Base-by-base conservation (phyloP, 2,329 filamentous ascomycete genomes). In the Stemphylium vesicarium region DNA sequence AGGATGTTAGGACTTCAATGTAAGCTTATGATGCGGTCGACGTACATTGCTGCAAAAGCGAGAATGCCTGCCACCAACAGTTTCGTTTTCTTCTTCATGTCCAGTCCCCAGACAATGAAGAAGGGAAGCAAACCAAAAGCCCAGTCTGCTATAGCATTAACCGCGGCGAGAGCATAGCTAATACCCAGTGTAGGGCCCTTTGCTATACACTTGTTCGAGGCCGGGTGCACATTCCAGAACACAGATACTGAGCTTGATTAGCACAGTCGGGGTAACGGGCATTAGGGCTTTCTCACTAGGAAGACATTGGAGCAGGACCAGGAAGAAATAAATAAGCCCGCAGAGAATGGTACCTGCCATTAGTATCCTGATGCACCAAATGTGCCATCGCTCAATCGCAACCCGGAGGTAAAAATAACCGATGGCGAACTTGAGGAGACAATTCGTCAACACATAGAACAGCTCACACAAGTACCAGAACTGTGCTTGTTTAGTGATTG, bases 381-480 rank as follows among this genome's bases (percentile, higher is more conserved):
- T 71, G 50, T 85, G 81, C n/a, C 73, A 54, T 35, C 65, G 72
- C 36, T 77, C 72, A 31, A 80, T 70, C 0, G 82, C 80, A 16
- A 85, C 75, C 44, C 82, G 79, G 12, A 84, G 77, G 38, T 85
- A 77, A 55, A 84, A 83, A n/a, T 83, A 71, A 4, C 70, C 80
- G 46, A 85, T 81, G 1, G 82, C 80, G 33, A 83, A 74, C 54
- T 83, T 84, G 40, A 82, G 75, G 11, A 80, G 65, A 35, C 78
- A 75, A 18, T 77, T 81, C 4, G 78, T 75, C 50, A 82, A 67
- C 7, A 81, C 78, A 65, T 85, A 85, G 57, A 80, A 79, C n/a
- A 82, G 71, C 62, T 85, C 82, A 59, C 81, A 82, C n/a, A 85
- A 76, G 73, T 80, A 85, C 82, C 81, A 85, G 60, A 72, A 77